A percentile compares a stretch with the other conserved stretches of the same genome.
Conservation (phyloP, 345 rosid genomes). For the Arabidopsis suecica region DNA sequence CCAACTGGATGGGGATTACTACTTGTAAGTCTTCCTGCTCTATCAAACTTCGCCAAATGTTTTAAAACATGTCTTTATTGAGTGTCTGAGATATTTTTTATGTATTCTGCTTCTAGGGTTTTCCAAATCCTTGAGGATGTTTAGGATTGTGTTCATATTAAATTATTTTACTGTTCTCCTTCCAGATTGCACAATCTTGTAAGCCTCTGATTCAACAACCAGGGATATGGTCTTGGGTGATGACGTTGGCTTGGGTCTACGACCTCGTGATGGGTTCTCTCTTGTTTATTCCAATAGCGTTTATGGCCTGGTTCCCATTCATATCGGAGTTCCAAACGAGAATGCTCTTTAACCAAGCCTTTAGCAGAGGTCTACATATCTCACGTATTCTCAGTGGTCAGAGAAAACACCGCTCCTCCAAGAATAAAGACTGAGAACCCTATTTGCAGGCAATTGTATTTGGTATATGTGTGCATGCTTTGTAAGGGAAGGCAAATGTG, state of each 20-base stretch:
- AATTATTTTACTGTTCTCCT: neutral
- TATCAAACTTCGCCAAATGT: no score
- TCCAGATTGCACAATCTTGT: conserved; percentile 77
- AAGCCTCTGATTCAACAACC: conserved; percentile 56
- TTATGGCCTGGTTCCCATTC: conserved; percentile 88
- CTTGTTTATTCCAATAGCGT: conserved; percentile 73
- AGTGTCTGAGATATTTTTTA: neutral
- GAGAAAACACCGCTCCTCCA: neutral
- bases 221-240: conserved; percentile 71
- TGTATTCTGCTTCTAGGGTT: neutral
- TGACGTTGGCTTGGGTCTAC: conserved; percentile 68
- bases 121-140: no score
- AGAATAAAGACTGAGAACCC: no score
- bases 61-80: no score
- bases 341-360: conserved; percentile 92
- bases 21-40: conserved; percentile 52
- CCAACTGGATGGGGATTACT: conserved; percentile 90
- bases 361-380: conserved; percentile 86
- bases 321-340: conserved; percentile 88
- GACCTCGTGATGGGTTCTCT: conserved; percentile 75
- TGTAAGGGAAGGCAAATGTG: no score
- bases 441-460: no score
- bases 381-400: conserved; percentile 81
- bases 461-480: no score
- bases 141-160: neutral